These are phyloP conservation scores for Arachnopeziza araneosa DNA, from an alignment of 2,329 filamentous ascomycete species.

Conservation along the genomic window DNA sequence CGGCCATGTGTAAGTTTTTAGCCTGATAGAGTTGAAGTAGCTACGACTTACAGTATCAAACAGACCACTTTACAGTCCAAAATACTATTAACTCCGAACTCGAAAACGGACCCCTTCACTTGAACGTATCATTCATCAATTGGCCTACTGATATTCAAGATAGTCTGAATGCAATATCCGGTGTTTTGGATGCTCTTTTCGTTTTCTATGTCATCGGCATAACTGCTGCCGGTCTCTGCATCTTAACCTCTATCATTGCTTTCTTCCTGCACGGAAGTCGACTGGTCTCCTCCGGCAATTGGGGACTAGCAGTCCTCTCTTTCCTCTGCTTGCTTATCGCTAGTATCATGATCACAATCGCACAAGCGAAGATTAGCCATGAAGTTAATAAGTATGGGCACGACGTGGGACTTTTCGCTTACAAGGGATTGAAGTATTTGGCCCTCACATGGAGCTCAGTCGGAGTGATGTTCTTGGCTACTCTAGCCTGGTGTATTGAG, in stretches of 20 bases:
- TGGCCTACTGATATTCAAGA: constrained; percentile 52
- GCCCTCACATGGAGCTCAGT: constrained; percentile 55
- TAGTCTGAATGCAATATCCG: constrained; percentile 44
- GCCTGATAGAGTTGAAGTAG: background rate
- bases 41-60: background rate
- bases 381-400: constrained; percentile 38
- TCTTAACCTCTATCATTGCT: constrained; percentile 41
- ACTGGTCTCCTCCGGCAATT: constrained; percentile 44
- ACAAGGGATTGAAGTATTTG: constrained; percentile 49
- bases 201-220: constrained; percentile 55
- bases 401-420: constrained; percentile 28
- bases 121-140: constrained; percentile 46
- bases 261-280: constrained; percentile 38
- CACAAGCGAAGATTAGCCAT: constrained; percentile 47
- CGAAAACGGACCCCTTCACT: constrained; percentile 32
- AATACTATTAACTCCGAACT: constrained; percentile 44
- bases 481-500: constrained; percentile 25
- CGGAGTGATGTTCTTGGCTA: constrained; percentile 35
- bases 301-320: constrained; percentile 38
- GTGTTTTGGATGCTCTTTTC: constrained; percentile 47
- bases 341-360: constrained; percentile 67
- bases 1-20: constrained; percentile 40
- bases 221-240: constrained; percentile 43
- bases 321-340: constrained; percentile 60
- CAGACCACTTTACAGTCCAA: constrained; percentile 48